phyloP scores from a whole-genome alignment of 352 stramenopile species.

The Globisporangium perplexum region DNA sequence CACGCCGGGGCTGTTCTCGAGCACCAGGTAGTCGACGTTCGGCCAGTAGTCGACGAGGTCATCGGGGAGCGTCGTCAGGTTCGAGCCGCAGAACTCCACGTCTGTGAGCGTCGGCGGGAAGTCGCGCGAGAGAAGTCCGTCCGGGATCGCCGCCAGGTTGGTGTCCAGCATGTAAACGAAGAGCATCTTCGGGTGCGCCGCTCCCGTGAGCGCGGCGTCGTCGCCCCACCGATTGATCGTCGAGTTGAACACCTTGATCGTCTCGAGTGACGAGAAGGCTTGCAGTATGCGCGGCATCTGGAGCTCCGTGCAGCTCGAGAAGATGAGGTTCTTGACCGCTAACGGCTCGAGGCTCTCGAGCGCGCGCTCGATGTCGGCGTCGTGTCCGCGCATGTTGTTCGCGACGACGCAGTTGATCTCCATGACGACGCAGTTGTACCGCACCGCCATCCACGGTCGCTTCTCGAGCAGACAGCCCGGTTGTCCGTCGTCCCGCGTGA shows the following conservation, averaged over 20 bases:
- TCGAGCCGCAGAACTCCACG: constrained; percentile 6
- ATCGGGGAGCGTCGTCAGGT: constrained; percentile 1
- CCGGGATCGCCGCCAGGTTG: background rate
- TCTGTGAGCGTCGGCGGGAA: constrained; percentile 4
- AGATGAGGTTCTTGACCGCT: constrained; percentile 4
- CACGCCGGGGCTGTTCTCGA: constrained; percentile 4
- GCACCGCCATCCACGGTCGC: constrained; percentile 2
- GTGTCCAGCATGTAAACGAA: constrained; percentile 7
- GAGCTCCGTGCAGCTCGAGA: constrained; percentile 6
- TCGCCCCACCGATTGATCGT: background rate
- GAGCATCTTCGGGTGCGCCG: background rate
- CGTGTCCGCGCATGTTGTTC: background rate
- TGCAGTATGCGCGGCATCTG: constrained; percentile 2
- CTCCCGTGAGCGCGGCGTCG: background rate
- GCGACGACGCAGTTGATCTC: constrained; percentile 4
- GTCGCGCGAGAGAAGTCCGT: constrained; percentile 1
- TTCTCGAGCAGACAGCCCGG: constrained; percentile 3
- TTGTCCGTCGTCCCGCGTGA: background rate
- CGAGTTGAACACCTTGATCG: constrained; percentile 6
- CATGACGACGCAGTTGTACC: constrained; percentile 7
- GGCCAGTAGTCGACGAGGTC: constrained; percentile 4
- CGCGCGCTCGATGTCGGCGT: background rate
- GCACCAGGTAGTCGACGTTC: constrained; percentile 8
- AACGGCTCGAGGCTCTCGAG: background rate
- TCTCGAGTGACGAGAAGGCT: background rate